Base-by-base conservation (phyloP, 2,329 filamentous ascomycete species). In the Epichloe baconii region DNA sequence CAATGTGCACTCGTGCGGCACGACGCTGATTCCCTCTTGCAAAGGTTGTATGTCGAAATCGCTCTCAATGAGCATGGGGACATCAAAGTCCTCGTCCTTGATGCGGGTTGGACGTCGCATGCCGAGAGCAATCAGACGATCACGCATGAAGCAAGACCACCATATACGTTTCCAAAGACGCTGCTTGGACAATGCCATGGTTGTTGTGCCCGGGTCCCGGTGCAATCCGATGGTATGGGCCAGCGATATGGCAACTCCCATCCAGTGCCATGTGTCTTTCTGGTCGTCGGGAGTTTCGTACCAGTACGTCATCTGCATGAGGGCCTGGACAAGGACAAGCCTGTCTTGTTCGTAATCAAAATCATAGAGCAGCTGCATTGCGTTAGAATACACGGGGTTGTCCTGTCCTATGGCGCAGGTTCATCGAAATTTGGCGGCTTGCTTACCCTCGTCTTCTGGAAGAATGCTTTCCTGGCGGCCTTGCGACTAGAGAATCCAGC, bases 211-310 rank as follows among this genome's bases (percentile, higher is more conserved):
- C 2, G 89, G 88, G 60, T 95, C 87, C 55, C 90, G 85, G 67
- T 97, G 89, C 17, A 96, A 76, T 5, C 91, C 90, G 56, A 96
- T 95, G 12, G 90, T 95, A 66, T 95, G 88, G 49, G 89, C 90
- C 45, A 96, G 74, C 12, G 90, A 95, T 53, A 95, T 87, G 42
- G 90, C 91, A 38, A 96, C 88, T 17, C 91, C 91, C 87, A 96
- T 95, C 91, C 90, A 96, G 64, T 96, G 90, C 87, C 91, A 96
- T 44, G 90, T 96, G 65, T 96, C 91, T 67, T 96, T 96, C 64
- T 95, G 88, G 65, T 96, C 91, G 68, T 96, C 89, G 0, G 90
- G 90, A 12, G 88, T 95, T 68, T 96, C 90, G 66, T 96, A 96
- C 86, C 91, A 97, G 66, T 95, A 95, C 3, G 90, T 95, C 86